These are phyloP conservation scores for Apiospora kogelbergensis DNA, from an alignment of 2,329 filamentous ascomycete genomes.

Conservation along the genomic window DNA sequence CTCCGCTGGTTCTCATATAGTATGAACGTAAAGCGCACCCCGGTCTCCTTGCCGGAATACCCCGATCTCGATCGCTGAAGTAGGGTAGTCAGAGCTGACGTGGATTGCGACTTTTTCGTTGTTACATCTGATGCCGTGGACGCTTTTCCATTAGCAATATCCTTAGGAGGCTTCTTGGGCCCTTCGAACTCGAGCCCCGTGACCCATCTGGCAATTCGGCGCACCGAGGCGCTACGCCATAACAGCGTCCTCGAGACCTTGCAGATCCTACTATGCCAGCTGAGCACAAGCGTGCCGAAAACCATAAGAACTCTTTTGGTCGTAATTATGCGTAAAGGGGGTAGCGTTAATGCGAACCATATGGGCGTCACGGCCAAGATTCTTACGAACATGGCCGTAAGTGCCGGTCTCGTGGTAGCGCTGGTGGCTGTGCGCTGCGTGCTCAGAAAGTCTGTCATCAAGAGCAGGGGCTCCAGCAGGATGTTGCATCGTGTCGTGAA, in stretches of 20 bases:
- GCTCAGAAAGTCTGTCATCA: slow-evolving; percentile 89
- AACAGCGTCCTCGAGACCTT: slow-evolving; percentile 83
- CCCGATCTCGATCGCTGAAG: slow-evolving; percentile 33
- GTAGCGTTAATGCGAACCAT: slow-evolving; percentile 81
- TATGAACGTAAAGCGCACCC: slow-evolving; percentile 94
- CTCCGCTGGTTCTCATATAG: slow-evolving; percentile 95
- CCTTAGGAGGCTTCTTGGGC: slow-evolving; percentile 34
- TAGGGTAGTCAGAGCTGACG: slow-evolving; percentile 32
- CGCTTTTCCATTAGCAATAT: slow-evolving; percentile 28
- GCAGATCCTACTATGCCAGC: slow-evolving; percentile 88
- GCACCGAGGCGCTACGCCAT: slow-evolving; percentile 81
- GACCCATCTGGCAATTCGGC: slow-evolving; percentile 66
- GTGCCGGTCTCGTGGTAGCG: slow-evolving; percentile 83
- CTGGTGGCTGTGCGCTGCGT: slow-evolving; percentile 88
- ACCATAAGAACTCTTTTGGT: slow-evolving; percentile 81
- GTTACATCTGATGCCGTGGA: slow-evolving; percentile 32
- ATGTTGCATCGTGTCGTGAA: slow-evolving; percentile 93
- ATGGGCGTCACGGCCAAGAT: slow-evolving; percentile 85
- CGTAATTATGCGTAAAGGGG: slow-evolving; percentile 82
- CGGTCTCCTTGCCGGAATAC: slow-evolving; percentile 59
- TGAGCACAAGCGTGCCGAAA: slow-evolving; percentile 81
- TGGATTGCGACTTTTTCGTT: slow-evolving; percentile 35
- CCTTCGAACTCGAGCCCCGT: slow-evolving; percentile 77
- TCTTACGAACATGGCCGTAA: slow-evolving; percentile 86
- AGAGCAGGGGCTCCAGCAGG: slow-evolving; percentile 82